Percentiles rank a stretch among this genome's conserved stretches.
These are phyloP conservation scores for Trichoderma koningii DNA, from an alignment of 2,329 filamentous ascomycete genomes.

Conservation along the genomic window DNA sequence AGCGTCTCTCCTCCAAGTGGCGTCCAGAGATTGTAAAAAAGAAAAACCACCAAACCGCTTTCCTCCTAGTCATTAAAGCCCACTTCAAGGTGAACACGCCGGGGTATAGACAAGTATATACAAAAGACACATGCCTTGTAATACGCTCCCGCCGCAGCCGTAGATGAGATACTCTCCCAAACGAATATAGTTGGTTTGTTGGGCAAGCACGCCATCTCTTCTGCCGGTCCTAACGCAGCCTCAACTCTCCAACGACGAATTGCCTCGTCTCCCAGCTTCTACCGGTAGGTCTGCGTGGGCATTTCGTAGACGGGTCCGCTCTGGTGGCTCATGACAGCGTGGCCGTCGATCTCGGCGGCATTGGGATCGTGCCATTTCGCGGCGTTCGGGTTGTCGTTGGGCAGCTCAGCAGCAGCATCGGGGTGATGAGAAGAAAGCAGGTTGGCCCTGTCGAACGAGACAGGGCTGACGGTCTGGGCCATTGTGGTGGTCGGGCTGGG, in stretches of 20 bases:
- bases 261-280: conserved; percentile 24
- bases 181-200: neutral
- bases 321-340: conserved; percentile 39
- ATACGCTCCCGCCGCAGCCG: conserved; percentile 13
- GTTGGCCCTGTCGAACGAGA: conserved; percentile 27
- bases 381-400: conserved; percentile 37
- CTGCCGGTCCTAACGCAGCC: neutral
- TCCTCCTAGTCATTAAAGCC: conserved; percentile 14
- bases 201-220: neutral
- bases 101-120: conserved; percentile 28
- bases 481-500: conserved; percentile 31
- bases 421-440: conserved; percentile 20
- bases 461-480: conserved; percentile 29
- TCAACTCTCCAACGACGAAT: neutral
- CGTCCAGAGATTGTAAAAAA: neutral
- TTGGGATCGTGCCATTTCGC: conserved; percentile 41
- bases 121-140: conserved; percentile 26
- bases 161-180: neutral
- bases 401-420: conserved; percentile 38
- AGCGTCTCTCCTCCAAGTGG: neutral
- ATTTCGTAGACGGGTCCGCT: conserved; percentile 48
- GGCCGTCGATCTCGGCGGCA: conserved; percentile 45
- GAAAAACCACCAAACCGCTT: conserved; percentile 12
- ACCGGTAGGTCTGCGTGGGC: conserved; percentile 44
- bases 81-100: conserved; percentile 10